Evolutionary conservation across 2,329 filamentous ascomycete genomes (phyloP).

Genomic region (Pestalotiopsis sp.): DNA sequence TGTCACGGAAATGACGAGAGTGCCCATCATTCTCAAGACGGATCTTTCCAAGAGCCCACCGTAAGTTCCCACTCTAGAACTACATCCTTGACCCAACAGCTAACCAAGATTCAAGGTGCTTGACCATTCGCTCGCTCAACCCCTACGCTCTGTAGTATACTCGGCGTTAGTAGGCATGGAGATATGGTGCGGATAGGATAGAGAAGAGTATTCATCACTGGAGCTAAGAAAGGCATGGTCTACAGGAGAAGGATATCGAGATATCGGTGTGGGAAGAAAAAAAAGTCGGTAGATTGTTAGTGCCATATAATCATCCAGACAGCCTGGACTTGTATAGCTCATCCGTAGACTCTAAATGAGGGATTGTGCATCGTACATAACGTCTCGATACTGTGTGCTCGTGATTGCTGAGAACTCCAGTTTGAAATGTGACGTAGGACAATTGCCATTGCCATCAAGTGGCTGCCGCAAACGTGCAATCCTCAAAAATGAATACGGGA

Average conservation of each 20-base stretch:
- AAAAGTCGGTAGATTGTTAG: conserved; percentile 31
- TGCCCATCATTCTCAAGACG: conserved; percentile 98
- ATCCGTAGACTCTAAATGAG: background rate
- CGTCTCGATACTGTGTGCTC: background rate
- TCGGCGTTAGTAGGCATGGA: conserved; percentile 21
- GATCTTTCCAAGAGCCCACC: conserved; percentile 98
- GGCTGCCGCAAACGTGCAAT: no score
- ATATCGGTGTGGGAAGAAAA: conserved; percentile 18
- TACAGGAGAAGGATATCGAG: background rate
- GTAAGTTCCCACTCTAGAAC: conserved; percentile 64
- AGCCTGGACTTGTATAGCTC: background rate
- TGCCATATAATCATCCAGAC: conserved; percentile 19
- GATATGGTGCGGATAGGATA: background rate
- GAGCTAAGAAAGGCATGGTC: conserved; percentile 15
- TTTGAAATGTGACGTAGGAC: background rate
- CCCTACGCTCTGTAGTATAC: conserved; percentile 51
- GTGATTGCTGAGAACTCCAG: background rate
- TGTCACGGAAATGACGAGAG: conserved; percentile 94
- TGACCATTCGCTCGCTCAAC: conserved; percentile 70
- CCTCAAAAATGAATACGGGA: no score
- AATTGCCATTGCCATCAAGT: background rate
- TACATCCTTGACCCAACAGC: conserved; percentile 22
- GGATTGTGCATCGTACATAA: background rate
- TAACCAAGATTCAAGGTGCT: conserved; percentile 54
- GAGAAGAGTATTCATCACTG: conserved; percentile 11